Evolutionary conservation across 2,329 filamentous ascomycete genomes (phyloP), one percentile per base, ranked within the genome.

Genomic region (Cordyceps militaris): DNA sequence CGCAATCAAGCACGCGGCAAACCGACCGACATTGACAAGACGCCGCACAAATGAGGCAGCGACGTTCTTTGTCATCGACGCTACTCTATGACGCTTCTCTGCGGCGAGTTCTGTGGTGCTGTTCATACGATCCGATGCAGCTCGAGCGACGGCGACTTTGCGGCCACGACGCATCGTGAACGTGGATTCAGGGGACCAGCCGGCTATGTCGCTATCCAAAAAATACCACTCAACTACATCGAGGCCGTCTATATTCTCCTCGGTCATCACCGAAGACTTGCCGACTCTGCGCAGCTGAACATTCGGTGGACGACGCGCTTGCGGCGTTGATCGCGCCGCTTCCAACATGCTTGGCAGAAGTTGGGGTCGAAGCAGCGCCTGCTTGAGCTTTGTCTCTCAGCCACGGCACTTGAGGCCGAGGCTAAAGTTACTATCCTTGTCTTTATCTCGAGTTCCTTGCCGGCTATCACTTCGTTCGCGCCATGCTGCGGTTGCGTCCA

Each of bases 1-100:
- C 73, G 72, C 63, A 80, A 79, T 55, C 80, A 83, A 63, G 66
- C 73, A 10, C 70, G 71, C 10, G 79, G 79, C 4, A 75, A 69
- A 21, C 74, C 76, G 44, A 76, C 70, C 11, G 69, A 78, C 3
- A 63, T 71, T 2, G 55, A 65, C 16, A 66, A 67, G 26, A 63
- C 62, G 46, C 65, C 65, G 3, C 64, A 60, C 21, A 67, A 66
- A 59, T 67, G 62, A 67, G 44, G 47, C 28, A 44, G 7, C 47
- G 8, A 38, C 13, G 9, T 4, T 26, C 8, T 32, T 14, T 16
- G 24, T 36, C 14, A 36, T 4, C 21, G 13, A 47, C 3, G 5
- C 52, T 19, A 8, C 9, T 13, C 3, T 51, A 23, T 4, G 32
- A 26, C 23, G 21, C 9, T 6, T n/a, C 14, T 32, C 28, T 32